These are phyloP conservation scores for Salix purpurea DNA, from an alignment of 345 rosid genomes.

Conservation along the genomic window DNA sequence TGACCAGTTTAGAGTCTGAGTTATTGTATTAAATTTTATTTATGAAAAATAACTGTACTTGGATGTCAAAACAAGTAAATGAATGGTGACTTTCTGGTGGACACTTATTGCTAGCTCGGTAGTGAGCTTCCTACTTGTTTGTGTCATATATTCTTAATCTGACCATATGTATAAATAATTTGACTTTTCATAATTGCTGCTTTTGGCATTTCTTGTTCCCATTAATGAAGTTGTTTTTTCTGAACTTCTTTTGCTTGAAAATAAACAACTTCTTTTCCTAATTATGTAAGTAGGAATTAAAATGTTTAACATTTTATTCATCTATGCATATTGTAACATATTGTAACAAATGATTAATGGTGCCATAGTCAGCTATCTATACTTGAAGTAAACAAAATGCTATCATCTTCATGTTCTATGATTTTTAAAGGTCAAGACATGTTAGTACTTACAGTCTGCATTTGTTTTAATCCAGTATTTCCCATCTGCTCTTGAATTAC, in stretches of 20 bases:
- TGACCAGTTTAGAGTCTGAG: too few species aligned
- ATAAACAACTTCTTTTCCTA: too few species aligned
- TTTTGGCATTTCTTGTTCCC: background rate
- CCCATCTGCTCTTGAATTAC: constrained; percentile 32
- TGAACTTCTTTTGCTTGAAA: background rate
- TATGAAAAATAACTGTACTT: too few species aligned
- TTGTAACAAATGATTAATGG: background rate
- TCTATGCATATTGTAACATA: background rate
- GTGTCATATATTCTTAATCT: background rate
- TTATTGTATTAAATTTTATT: too few species aligned
- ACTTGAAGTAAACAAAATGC: constrained; percentile 2
- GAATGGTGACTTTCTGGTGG: background rate
- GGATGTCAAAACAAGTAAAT: background rate
- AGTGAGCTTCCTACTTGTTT: background rate
- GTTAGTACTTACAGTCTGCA: constrained; percentile 72
- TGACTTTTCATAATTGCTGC: background rate
- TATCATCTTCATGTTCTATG: background rate
- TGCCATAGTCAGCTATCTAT: background rate
- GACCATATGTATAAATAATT: background rate
- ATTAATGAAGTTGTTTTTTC: background rate
- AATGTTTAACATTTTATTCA: background rate
- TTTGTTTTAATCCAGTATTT: constrained; percentile 95
- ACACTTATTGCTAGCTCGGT: background rate
- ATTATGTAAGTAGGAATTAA: background rate
- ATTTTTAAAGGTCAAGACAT: background rate